Evolutionary conservation across 2,329 filamentous ascomycete genomes (phyloP).

Genomic region (Fusarium sp.): DNA sequence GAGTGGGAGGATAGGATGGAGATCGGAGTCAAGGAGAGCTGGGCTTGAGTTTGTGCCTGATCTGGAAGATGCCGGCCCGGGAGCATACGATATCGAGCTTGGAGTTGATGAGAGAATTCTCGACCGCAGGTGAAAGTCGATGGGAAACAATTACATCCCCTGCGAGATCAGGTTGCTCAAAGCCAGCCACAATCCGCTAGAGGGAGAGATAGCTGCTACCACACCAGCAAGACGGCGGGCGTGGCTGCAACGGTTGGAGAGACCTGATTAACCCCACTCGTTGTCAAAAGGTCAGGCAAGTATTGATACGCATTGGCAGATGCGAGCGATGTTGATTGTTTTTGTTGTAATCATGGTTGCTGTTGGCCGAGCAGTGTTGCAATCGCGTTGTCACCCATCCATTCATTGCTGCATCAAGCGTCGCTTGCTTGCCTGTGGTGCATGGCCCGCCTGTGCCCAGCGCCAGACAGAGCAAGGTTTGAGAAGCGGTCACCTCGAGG

Average conservation of each 20-base stretch:
- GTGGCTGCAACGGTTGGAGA: slow-evolving; percentile 12
- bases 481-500: not conserved
- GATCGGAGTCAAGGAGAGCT: slow-evolving; percentile 28
- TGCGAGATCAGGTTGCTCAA: not conserved
- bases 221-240: slow-evolving; percentile 9
- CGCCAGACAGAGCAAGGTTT: slow-evolving; percentile 7
- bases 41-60: slow-evolving; percentile 18
- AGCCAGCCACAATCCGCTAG: not conserved
- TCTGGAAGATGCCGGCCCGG: slow-evolving; percentile 14
- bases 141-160: not conserved
- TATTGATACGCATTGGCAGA: not conserved
- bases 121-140: not conserved
- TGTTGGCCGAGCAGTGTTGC: slow-evolving; percentile 28
- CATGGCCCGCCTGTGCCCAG: not conserved
- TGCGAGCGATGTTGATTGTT: slow-evolving; percentile 15
- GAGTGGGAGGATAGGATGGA: slow-evolving; percentile 34
- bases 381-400: slow-evolving; percentile 20
- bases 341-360: slow-evolving; percentile 4
- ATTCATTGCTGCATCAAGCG: slow-evolving; percentile 2
- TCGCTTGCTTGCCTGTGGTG: not conserved
- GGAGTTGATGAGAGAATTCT: not conserved
- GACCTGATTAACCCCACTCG: slow-evolving; percentile 26
- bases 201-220: slow-evolving; percentile 2
- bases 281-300: slow-evolving; percentile 20
- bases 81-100: not conserved